Evolutionary conservation across 164 flowering plant genomes (phyloP).

Genomic region (Aristolochia contorta): DNA sequence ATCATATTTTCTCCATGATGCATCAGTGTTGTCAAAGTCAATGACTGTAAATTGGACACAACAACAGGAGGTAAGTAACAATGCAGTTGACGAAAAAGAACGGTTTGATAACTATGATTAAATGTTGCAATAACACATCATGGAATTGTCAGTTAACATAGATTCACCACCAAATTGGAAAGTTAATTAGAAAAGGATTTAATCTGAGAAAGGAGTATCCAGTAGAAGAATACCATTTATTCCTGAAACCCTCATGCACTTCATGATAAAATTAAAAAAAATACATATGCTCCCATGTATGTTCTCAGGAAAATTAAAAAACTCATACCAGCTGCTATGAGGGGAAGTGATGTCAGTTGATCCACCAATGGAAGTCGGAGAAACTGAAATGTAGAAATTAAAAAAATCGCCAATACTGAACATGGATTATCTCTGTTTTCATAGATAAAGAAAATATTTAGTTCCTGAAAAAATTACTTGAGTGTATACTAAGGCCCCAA

Average conservation of each 20-base stretch:
- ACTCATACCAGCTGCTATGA: constrained; percentile 47
- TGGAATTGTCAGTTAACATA: neutral
- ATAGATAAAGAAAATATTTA: neutral
- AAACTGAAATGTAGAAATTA: constrained; percentile 27
- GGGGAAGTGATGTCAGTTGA: constrained; percentile 43
- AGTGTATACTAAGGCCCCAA: constrained; percentile 38
- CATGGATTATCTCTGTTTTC: neutral
- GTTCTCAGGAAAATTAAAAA: neutral
- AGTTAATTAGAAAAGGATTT: too few relatives aligned
- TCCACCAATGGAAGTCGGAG: constrained; percentile 37
- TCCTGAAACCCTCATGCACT: too few relatives aligned
- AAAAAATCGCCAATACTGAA: neutral
- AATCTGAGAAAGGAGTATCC: neutral
- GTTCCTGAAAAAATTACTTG: constrained; percentile 22
- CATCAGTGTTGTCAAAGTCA: constrained; percentile 63
- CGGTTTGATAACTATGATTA: neutral
- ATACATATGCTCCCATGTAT: too few relatives aligned
- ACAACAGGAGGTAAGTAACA: neutral
- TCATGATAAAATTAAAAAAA: too few relatives aligned
- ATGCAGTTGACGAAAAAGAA: neutral
- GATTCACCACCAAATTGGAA: neutral
- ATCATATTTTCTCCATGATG: constrained; percentile 64
- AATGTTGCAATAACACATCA: neutral
- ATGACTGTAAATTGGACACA: constrained; percentile 26
- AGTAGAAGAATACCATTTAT: neutral